Percentiles rank a stretch among this genome's conserved stretches.
Conservation (phyloP, 1,284 basidiomycete species). For the Cystobasidiaceae sp. region DNA sequence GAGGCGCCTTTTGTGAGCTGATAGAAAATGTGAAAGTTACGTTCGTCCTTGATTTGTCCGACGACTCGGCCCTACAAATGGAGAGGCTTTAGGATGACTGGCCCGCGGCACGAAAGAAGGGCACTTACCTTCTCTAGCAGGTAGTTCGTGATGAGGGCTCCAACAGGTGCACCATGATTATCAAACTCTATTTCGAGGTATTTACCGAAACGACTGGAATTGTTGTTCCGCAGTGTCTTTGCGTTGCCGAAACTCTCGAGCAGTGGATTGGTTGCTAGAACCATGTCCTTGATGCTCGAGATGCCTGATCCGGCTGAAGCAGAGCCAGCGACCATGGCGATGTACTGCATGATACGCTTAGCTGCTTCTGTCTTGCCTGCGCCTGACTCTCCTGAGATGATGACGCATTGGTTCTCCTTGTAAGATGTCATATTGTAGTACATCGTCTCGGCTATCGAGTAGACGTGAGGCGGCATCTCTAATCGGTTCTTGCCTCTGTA, state of each 20-base stretch:
- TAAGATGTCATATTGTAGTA: conserved; percentile 99
- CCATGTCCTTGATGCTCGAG: conserved; percentile 99
- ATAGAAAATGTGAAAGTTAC: conserved; percentile 99
- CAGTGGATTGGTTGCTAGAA: conserved; percentile 96
- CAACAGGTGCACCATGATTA: conserved; percentile 81
- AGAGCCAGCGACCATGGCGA: conserved; percentile 91
- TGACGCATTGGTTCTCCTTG: conserved; percentile 99
- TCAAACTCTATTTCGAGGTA: conserved; percentile 99
- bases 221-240: conserved; percentile 97
- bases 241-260: conserved; percentile 98
- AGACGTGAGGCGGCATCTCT: conserved; percentile 97
- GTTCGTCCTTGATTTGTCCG: conserved; percentile 91
- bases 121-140: conserved; percentile 76
- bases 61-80: conserved; percentile 74
- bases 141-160: conserved; percentile 98
- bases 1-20: conserved; percentile 97
- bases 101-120: neutral
- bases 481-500: conserved; percentile 98
- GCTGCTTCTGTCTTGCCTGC: conserved; percentile 97
- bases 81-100: neutral
- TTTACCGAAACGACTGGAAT: conserved; percentile 97
- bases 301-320: conserved; percentile 61
- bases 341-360: conserved; percentile 99
- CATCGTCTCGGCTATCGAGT: conserved; percentile 89
- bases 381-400: conserved; percentile 97